Evolutionary conservation across 192 early-diverging fungal genomes (phyloP).

Genomic region (Glomus cerebriforme): DNA sequence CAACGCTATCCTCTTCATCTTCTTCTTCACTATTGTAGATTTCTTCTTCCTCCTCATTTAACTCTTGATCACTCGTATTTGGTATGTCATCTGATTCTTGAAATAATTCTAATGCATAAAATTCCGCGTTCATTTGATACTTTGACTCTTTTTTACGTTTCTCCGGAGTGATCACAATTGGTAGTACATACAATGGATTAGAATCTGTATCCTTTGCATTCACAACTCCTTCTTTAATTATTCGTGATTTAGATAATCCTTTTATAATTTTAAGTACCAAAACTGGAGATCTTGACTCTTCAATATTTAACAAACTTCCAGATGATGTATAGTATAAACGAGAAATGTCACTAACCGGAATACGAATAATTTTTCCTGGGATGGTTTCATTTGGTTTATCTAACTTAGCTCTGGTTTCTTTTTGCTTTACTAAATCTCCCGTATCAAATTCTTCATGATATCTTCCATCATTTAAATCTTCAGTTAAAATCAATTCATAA

Average conservation of each 20-base stretch:
- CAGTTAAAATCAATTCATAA: conserved; percentile 61
- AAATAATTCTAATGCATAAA: conserved; percentile 44
- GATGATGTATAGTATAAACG: conserved; percentile 75
- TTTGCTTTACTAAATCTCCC: conserved; percentile 32
- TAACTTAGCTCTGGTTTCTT: conserved; percentile 18
- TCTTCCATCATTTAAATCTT: conserved; percentile 75
- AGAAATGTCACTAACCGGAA: conserved; percentile 49
- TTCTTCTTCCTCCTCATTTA: conserved; percentile 29
- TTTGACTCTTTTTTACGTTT: conserved; percentile 30
- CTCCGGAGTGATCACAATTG: conserved; percentile 25
- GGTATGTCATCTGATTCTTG: conserved; percentile 8
- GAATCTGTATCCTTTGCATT: neutral
- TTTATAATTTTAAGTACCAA: conserved; percentile 67
- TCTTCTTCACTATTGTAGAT: conserved; percentile 5
- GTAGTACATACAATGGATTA: conserved; percentile 26
- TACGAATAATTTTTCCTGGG: conserved; percentile 41
- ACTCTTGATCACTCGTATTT: conserved; percentile 21
- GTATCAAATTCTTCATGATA: conserved; percentile 67
- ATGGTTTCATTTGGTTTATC: conserved; percentile 33
- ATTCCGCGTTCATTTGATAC: conserved; percentile 32
- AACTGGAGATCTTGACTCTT: conserved; percentile 67
- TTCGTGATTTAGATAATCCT: neutral
- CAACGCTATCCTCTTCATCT: neutral
- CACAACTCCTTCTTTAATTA: neutral
- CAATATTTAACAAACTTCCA: conserved; percentile 74